Evolutionary conservation across 1,139 yeast species (phyloP), one percentile per base, ranked within the genome.

Genomic region (Suhomyces yuchorum): DNA sequence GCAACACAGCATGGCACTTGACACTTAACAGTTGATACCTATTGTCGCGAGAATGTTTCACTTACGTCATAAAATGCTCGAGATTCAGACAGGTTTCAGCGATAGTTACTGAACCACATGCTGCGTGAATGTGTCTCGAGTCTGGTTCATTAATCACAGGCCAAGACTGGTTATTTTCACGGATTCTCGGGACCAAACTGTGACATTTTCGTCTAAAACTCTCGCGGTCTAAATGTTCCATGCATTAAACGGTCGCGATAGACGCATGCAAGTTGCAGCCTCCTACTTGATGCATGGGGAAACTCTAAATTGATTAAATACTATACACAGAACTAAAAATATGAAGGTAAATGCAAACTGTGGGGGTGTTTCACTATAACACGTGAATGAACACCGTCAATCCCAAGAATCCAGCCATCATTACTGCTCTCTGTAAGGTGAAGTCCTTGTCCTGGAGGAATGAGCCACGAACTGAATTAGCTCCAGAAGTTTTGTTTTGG

Each of bases 381-480:
- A 55, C 48, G 44, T 62, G 58, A 40, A 63, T 46, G 18, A 56
- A 37, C 7, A 56, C 50, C 42, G 59, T 54, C 15, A 59, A 42
- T 5, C 61, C 66, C 22, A 63, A 8, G 19, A 62, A 44, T 20
- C 62, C 56, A 4, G 57, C 56, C 9, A 63, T 34, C 12, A 62
- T 48, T 9, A 53, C 36, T 3, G 56, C 48, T 39, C 56, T 61
- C 42, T 63, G 63, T 58, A 63, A 56, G 2, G 54, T 45, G 11
- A 49, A 49, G 35, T 56, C 58, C 38, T 52, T 52, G 14, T 58
- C 56, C 1, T 33, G 44, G 3, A 48, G 26, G 17, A 48, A 18
- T 14, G 43, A 42, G 15, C 48, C 50, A 30, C 44, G 47, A 17
- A 52, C 38, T 40, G 55, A 51, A 23, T 40, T 48, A 8, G 63